These are phyloP conservation scores for Cryptococcus hybrid DNA, from an alignment of 1,284 basidiomycete genomes.

Conservation along the genomic window DNA sequence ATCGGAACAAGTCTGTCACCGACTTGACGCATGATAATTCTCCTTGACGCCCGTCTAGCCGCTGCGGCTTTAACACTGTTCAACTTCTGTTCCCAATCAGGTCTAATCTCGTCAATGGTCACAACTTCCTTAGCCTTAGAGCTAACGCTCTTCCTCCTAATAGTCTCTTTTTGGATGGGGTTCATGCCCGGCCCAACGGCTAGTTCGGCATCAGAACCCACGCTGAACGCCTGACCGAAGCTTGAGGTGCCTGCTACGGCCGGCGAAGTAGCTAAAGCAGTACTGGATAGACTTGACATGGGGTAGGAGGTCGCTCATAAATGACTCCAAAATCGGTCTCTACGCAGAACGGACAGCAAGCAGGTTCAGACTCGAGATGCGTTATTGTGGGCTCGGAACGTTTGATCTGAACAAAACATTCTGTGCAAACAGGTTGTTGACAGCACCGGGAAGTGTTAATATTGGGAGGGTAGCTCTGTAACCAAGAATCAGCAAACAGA, in stretches of 20 bases:
- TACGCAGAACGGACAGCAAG: conserved; percentile 95
- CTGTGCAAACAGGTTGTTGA: conserved; percentile 96
- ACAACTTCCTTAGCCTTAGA: conserved; percentile 68
- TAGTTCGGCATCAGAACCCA: conserved; percentile 26
- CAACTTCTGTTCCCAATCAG: conserved; percentile 91
- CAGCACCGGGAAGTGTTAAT: conserved; percentile 97
- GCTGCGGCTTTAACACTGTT: conserved; percentile 85
- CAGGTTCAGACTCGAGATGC: conserved; percentile 86
- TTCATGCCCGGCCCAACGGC: conserved; percentile 34
- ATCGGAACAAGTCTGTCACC: conserved; percentile 96
- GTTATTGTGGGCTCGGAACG: conserved; percentile 89
- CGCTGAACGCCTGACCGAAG: conserved; percentile 30
- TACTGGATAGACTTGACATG: conserved; percentile 8
- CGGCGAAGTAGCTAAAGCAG: conserved; percentile 45
- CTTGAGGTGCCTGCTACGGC: conserved; percentile 61
- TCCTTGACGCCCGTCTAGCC: conserved; percentile 82
- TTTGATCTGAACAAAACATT: conserved; percentile 99
- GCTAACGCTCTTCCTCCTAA: conserved; percentile 52
- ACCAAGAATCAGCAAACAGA: background rate
- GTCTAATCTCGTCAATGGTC: conserved; percentile 87
- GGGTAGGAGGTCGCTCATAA: conserved; percentile 67
- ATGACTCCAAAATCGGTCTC: conserved; percentile 95
- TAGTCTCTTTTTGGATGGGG: conserved; percentile 38
- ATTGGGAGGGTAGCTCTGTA: conserved; percentile 76
- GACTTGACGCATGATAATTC: conserved; percentile 98